phyloP scores from a whole-genome alignment of 1,139 yeast genomes.

The Suhomyces chickasaworum region DNA sequence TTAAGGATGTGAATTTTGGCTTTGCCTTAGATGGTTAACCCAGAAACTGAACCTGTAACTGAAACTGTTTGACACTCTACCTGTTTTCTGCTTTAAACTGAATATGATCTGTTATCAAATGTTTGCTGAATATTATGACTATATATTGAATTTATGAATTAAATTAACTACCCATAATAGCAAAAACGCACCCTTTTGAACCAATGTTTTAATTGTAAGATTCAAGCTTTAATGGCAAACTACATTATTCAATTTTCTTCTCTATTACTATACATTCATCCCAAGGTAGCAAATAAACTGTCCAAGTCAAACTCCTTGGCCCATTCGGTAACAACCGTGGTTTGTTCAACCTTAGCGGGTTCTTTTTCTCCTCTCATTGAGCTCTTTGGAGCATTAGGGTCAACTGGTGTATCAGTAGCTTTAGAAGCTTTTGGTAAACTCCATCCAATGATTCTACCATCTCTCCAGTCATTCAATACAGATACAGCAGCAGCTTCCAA shows the following conservation, averaged over 20 bases:
- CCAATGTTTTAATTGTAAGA: no score
- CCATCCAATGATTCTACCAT: conserved; percentile 94
- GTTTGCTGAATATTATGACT: no score
- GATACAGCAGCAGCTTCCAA: conserved; percentile 80
- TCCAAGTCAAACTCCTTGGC: conserved; percentile 92
- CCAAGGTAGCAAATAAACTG: conserved; percentile 53
- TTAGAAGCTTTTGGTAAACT: conserved; percentile 74
- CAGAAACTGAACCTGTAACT: no score
- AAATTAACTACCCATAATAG: no score
- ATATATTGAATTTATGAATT: not conserved
- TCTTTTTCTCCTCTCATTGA: conserved; percentile 49
- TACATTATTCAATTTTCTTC: not conserved
- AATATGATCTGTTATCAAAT: no score
- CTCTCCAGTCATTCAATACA: conserved; percentile 94
- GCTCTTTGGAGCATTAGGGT: conserved; percentile 42
- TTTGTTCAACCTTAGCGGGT: conserved; percentile 64
- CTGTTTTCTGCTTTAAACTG: no score
- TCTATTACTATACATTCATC: conserved; percentile 6
- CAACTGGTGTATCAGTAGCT: conserved; percentile 26
- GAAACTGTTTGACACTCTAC: no score
- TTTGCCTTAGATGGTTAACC: conserved; percentile 49
- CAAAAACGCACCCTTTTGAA: no score
- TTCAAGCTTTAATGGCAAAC: not conserved
- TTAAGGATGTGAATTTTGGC: conserved; percentile 43
- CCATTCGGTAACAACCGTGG: conserved; percentile 87